These are phyloP conservation scores for Naumovozyma castellii DNA, from an alignment of 805 yeast species.

Conservation along the genomic window DNA sequence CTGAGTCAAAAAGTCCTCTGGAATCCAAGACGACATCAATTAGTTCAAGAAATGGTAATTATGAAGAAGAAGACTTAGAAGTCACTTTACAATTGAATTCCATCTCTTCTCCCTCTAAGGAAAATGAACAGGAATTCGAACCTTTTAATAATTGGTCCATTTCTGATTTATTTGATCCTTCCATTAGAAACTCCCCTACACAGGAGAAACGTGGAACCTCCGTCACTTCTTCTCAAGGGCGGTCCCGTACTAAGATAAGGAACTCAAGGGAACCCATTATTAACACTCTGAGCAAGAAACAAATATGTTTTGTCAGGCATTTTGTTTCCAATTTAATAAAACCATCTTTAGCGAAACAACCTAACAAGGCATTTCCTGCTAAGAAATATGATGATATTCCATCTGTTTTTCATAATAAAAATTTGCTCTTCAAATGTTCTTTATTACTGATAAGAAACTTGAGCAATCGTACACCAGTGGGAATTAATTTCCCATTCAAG, in stretches of 20 bases:
- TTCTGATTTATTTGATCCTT: background rate
- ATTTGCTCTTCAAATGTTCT: constrained; percentile 8
- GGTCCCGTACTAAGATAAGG: background rate
- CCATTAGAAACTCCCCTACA: background rate
- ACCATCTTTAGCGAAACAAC: background rate
- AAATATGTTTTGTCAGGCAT: background rate
- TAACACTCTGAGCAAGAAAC: background rate
- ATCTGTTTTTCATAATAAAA: constrained; percentile 12
- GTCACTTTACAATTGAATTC: background rate
- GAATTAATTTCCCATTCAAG: background rate
- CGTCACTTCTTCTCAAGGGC: background rate
- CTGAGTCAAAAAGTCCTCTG: too few species aligned
- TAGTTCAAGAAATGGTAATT: background rate
- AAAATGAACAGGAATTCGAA: background rate
- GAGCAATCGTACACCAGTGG: background rate
- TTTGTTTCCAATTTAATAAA: background rate
- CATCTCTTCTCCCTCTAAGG: background rate
- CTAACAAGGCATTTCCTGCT: background rate
- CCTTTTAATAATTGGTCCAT: background rate
- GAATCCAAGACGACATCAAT: too few species aligned
- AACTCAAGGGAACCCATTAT: background rate
- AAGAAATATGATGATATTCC: constrained; percentile 7
- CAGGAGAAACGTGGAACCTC: background rate
- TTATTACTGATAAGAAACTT: constrained; percentile 1
- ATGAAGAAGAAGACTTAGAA: background rate